Percentiles rank a stretch among this genome's conserved stretches.
Evolutionary conservation across 306 rosid species (phyloP).

Genomic region (Pueraria montana): DNA sequence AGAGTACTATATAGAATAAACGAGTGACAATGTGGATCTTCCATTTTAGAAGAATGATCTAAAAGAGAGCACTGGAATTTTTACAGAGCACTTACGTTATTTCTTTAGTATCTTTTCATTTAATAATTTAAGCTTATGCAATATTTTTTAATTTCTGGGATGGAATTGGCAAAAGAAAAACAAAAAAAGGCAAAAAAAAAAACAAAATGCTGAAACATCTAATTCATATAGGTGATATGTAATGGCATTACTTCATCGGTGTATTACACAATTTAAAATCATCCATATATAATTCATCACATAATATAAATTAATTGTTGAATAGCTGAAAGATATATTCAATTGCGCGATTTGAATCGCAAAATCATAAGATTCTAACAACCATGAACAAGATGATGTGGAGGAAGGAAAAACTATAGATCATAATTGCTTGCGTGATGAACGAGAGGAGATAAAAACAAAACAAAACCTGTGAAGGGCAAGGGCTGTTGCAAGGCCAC

Average conservation of each 20-base stretch:
- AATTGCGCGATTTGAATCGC: background rate
- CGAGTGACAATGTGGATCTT: background rate
- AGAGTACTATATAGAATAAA: background rate
- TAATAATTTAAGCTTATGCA: background rate
- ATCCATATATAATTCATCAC: background rate
- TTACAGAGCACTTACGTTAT: background rate
- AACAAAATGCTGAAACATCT: background rate
- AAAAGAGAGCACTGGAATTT: background rate
- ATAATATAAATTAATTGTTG: background rate
- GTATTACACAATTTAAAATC: background rate
- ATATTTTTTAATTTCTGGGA: background rate
- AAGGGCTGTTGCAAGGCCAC: conserved; percentile 80
- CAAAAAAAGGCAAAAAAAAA: too few relatives aligned
- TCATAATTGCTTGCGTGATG: too few relatives aligned
- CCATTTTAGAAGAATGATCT: background rate
- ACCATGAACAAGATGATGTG: background rate
- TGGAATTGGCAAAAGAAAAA: background rate
- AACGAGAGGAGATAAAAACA: background rate
- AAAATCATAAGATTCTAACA: background rate
- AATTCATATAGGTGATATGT: background rate
- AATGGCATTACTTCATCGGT: background rate
- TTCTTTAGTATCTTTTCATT: background rate
- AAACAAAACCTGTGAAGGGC: conserved; percentile 66
- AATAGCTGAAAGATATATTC: background rate
- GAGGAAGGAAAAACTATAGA: background rate